Base-by-base conservation (phyloP, 495 filamentous ascomycete genomes). In the Durotheca rogersii region DNA sequence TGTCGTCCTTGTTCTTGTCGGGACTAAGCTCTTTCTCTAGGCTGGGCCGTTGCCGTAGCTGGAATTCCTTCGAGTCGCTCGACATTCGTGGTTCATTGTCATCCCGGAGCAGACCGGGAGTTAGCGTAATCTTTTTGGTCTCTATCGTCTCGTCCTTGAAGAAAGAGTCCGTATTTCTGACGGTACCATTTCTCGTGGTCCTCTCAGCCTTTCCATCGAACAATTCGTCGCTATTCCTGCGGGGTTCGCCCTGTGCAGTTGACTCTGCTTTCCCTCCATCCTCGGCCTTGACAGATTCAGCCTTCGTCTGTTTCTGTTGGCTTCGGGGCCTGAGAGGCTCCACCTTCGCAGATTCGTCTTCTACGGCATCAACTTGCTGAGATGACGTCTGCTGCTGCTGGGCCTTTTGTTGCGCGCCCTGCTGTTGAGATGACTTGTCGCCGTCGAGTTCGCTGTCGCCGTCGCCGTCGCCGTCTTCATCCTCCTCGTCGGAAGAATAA, bases 111-210 rank as follows among this genome's bases (percentile, higher is more conserved):
- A 99, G 74, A 52, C 92, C 95, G 9, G 93, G 93, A 0, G 93
- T 99, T 21, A 99, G 77, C 1, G 90, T 95, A 52, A 99, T 96
- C 74, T 99, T 99, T 68, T 92, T 88, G 1, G 93, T 96, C 63
- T 96, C 94, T 27, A 87, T 84, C 20, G 83, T 88, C 56, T 98
- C 93, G 52, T 97, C 93, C 67, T 90, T 94, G 78, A 95, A 96
- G 75, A 98, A 96, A 7, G 89, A 94, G 64, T 96, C 90, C 9
- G 88, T 90, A 62, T 91, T 91, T 47, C 91, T 80, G 15, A 95
- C 75, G 32, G 85, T 90, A 20, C 89, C 90, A 64, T 91, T 91
- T 57, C 86, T 83, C 21, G 89, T 89, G 57, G 84, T 84, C 68
- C 75, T 81, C 25, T 72, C 72, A 0, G 64, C 20, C 44, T 71